phyloP scores from a whole-genome alignment of 2,329 filamentous ascomycete species.

The Eutypella sp. region DNA sequence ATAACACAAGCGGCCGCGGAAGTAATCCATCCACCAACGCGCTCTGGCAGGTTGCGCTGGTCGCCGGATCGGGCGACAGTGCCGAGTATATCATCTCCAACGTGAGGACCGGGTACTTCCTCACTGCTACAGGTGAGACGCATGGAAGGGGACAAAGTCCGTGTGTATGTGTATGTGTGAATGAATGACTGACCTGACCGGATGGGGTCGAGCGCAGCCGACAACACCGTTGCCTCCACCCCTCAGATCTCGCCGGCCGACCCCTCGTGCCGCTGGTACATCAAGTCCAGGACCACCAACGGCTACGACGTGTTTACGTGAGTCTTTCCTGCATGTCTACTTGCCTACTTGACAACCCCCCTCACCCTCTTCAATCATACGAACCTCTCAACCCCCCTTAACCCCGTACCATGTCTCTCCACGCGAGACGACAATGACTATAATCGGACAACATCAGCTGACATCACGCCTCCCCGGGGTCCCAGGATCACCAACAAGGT shows the following conservation, averaged over 20 bases:
- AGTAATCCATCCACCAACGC: neutral
- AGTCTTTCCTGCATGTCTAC: neutral
- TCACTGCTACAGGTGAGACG: constrained; percentile 7
- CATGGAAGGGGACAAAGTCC: neutral
- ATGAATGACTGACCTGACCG: no score
- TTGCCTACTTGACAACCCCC: no score
- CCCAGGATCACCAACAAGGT: constrained; percentile 7
- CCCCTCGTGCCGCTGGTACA: constrained; percentile 6
- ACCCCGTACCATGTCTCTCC: neutral
- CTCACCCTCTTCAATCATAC: neutral
- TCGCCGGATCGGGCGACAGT: constrained; percentile 3
- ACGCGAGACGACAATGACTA: neutral
- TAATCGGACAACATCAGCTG: no score
- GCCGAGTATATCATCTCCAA: constrained; percentile 11
- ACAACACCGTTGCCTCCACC: constrained; percentile 3
- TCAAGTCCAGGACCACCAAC: constrained; percentile 5
- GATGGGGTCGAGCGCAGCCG: constrained; percentile 3
- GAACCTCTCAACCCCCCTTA: no score
- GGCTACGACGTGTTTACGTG: constrained; percentile 7
- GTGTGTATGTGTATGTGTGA: no score
- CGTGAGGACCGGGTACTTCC: constrained; percentile 7
- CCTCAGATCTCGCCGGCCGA: constrained; percentile 8
- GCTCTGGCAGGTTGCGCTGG: constrained; percentile 7
- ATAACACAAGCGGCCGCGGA: neutral
- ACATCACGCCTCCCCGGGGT: neutral